These are phyloP conservation scores for Butyriboletus loyo DNA, from an alignment of 768 basidiomycete genomes.

Conservation along the genomic window DNA sequence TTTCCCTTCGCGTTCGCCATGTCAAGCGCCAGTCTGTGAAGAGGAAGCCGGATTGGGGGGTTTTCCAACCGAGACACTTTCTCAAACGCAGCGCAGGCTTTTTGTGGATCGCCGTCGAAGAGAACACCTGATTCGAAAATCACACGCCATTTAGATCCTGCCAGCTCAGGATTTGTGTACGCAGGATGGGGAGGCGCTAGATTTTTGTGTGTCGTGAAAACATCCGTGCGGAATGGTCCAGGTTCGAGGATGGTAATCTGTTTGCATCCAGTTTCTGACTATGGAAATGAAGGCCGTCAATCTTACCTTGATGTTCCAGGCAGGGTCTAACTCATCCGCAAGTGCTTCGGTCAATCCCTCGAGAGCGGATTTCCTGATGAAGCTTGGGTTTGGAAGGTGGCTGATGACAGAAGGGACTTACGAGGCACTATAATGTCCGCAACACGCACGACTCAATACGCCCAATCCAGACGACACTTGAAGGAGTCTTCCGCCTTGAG, in stretches of 20 bases:
- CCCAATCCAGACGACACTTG: conserved; percentile 33
- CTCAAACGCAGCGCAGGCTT: conserved; percentile 21
- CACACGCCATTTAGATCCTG: conserved; percentile 6
- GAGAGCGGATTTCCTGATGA: conserved; percentile 21
- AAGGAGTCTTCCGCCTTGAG: conserved; percentile 35
- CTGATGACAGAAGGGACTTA: conserved; percentile 3
- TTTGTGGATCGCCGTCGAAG: conserved; percentile 17
- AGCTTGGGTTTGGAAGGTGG: background rate
- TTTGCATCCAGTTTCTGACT: background rate
- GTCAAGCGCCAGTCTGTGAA: conserved; percentile 9
- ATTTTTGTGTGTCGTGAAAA: background rate
- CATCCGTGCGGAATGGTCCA: conserved; percentile 15
- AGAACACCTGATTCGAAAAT: background rate
- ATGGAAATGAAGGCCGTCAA: no score
- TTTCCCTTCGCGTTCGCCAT: conserved; percentile 10
- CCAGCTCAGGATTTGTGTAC: conserved; percentile 14
- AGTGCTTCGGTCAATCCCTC: conserved; percentile 29
- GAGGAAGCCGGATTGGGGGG: conserved; percentile 20
- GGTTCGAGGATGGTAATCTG: conserved; percentile 25
- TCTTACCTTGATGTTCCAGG: conserved; percentile 24
- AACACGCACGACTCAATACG: conserved; percentile 2
- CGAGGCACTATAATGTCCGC: conserved; percentile 27
- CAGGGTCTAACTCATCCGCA: conserved; percentile 2
- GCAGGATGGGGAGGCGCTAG: conserved; percentile 11
- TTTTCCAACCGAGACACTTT: conserved; percentile 17